Evolutionary conservation across 345 rosid species (phyloP).

Genomic region (rapeseed (Brassica napus)): DNA sequence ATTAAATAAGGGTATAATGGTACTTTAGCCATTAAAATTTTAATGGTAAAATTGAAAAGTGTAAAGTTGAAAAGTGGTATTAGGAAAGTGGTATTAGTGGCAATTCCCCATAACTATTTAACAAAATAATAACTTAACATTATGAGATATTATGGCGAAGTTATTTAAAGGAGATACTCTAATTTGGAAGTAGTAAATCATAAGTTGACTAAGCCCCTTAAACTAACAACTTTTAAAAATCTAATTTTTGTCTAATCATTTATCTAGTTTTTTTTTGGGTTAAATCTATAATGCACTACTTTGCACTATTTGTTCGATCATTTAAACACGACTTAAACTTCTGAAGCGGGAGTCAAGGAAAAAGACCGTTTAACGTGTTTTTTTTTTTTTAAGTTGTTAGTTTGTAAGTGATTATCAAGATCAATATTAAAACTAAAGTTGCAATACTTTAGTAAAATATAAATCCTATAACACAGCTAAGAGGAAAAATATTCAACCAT

Average conservation of each 20-base stretch:
- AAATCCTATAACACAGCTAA: background rate
- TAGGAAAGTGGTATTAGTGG: no score
- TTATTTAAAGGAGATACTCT: background rate
- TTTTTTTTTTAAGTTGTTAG: conserved; percentile 1
- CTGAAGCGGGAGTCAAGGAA: background rate
- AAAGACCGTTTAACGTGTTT: background rate
- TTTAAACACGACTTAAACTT: background rate
- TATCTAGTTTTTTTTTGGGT: background rate
- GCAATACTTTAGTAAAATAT: background rate
- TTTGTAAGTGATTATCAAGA: conserved; percentile 16
- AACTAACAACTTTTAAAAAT: no score
- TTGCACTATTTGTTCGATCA: background rate
- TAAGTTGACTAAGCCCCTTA: no score
- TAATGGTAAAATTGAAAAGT: no score
- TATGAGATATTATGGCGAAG: background rate
- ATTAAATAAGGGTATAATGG: no score
- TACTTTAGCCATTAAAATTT: no score
- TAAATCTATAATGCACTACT: background rate
- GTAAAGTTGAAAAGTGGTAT: no score
- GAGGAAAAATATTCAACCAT: background rate
- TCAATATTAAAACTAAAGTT: background rate
- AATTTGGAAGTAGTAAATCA: background rate
- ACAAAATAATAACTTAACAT: background rate
- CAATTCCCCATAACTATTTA: no score
- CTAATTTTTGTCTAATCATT: no score